Evolutionary conservation across 805 yeast genomes (phyloP).

Genomic region (Yarrowia divulgata): DNA sequence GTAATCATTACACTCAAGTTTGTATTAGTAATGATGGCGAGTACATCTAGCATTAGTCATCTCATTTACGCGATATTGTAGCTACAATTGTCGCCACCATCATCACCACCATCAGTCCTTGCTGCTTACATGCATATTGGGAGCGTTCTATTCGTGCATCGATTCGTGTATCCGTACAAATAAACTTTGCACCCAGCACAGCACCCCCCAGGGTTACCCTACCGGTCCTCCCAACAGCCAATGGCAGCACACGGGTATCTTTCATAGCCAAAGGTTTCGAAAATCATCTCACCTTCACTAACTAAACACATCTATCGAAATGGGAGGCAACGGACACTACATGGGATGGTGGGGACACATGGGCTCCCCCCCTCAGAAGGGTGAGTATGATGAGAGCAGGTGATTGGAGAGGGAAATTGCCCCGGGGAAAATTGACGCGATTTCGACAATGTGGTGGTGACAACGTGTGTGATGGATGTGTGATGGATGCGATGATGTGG

Average conservation of each 20-base stretch:
- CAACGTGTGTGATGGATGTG: no score
- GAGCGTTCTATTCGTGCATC: neutral
- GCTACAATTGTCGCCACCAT: no score
- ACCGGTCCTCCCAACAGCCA: slow-evolving; percentile 19
- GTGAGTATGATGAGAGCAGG: slow-evolving; percentile 28
- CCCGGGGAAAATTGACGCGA: no score
- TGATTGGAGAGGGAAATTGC: no score
- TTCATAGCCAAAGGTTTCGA: slow-evolving; percentile 33
- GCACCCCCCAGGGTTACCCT: slow-evolving; percentile 26
- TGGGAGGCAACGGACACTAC: slow-evolving; percentile 78
- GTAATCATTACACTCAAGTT: no score
- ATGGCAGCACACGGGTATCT: slow-evolving; percentile 18
- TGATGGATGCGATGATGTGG: no score
- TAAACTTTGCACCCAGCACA: neutral
- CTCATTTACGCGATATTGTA: no score
- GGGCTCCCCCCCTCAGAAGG: slow-evolving; percentile 55
- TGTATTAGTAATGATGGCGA: no score
- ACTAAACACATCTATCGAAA: slow-evolving; percentile 46
- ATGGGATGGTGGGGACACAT: slow-evolving; percentile 99
- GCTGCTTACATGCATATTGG: slow-evolving; percentile 27
- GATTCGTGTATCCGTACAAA: no score
- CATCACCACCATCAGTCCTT: neutral
- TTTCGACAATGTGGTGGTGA: no score
- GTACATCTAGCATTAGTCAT: no score
- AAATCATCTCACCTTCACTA: slow-evolving; percentile 40